These are phyloP conservation scores for Cetraspora pellucida DNA, from an alignment of 192 early-diverging fungal species.

Conservation along the genomic window DNA sequence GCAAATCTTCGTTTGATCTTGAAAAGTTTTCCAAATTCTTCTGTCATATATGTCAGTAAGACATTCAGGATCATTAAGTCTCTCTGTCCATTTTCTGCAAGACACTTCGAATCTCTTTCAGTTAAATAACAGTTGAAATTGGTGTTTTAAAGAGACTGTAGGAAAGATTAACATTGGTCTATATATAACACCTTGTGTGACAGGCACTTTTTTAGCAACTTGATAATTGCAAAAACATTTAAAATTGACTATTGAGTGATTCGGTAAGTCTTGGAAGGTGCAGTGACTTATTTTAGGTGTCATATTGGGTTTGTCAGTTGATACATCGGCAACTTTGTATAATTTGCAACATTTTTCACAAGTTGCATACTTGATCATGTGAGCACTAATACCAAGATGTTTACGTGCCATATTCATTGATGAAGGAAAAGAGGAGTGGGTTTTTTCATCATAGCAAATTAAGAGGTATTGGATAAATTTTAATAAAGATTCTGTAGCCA, in stretches of 20 bases:
- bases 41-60: neutral
- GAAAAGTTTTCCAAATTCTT: neutral
- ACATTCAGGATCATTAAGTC: neutral
- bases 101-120: neutral
- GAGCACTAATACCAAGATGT: too few relatives aligned
- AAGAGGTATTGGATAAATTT: too few relatives aligned
- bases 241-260: neutral
- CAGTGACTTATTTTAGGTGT: neutral
- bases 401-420: neutral
- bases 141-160: neutral
- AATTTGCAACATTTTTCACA: constrained; percentile 3
- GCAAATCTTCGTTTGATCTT: neutral
- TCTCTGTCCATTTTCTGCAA: neutral
- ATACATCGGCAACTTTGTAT: neutral
- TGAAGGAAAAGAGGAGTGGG: neutral
- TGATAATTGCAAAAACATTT: neutral
- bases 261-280: neutral
- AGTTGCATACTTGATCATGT: neutral
- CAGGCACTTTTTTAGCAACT: neutral
- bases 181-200: neutral
- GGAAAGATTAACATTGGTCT: neutral
- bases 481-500: too few relatives aligned
- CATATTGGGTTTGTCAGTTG: neutral
- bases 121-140: neutral
- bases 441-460: neutral